A percentile compares a stretch with the other conserved stretches of the same genome.
Evolutionary conservation across 805 yeast genomes (phyloP).

Genomic region (Danielia oregonensis): DNA sequence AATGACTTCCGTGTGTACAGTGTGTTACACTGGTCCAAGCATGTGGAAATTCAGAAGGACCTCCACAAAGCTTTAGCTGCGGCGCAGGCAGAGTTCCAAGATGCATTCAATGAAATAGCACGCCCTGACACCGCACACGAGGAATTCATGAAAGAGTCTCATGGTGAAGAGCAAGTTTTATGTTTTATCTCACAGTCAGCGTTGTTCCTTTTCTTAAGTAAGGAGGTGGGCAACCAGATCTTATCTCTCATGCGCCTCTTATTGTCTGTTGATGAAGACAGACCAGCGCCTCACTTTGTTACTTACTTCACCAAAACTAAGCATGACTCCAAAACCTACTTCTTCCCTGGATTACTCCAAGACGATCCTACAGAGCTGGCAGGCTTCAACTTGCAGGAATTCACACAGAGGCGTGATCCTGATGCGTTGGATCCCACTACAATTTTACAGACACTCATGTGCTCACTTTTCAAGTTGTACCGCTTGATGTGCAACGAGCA

Average conservation of each 20-base stretch:
- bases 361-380: slow-evolving; percentile 1
- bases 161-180: slow-evolving; percentile 22
- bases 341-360: not conserved
- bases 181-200: slow-evolving; percentile 24
- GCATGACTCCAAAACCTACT: not conserved
- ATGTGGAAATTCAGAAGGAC: slow-evolving; percentile 14
- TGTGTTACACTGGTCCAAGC: slow-evolving; percentile 6
- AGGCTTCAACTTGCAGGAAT: not conserved
- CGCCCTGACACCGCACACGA: slow-evolving; percentile 4
- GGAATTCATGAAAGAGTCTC: slow-evolving; percentile 3
- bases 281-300: slow-evolving; percentile 19
- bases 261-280: slow-evolving; percentile 17
- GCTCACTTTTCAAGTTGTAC: slow-evolving; percentile 15
- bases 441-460: slow-evolving; percentile 18
- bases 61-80: slow-evolving; percentile 11
- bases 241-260: slow-evolving; percentile 17
- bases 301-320: slow-evolving; percentile 10
- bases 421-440: slow-evolving; percentile 25
- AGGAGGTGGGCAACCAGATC: slow-evolving; percentile 13
- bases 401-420: slow-evolving; percentile 21
- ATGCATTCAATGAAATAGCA: slow-evolving; percentile 6
- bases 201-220: slow-evolving; percentile 18
- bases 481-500: slow-evolving; percentile 15
- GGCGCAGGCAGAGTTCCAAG: slow-evolving; percentile 10
- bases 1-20: slow-evolving; percentile 24